These are phyloP conservation scores for Holtermanniella nyarrowii DNA, from an alignment of 768 basidiomycete species.

Conservation along the genomic window DNA sequence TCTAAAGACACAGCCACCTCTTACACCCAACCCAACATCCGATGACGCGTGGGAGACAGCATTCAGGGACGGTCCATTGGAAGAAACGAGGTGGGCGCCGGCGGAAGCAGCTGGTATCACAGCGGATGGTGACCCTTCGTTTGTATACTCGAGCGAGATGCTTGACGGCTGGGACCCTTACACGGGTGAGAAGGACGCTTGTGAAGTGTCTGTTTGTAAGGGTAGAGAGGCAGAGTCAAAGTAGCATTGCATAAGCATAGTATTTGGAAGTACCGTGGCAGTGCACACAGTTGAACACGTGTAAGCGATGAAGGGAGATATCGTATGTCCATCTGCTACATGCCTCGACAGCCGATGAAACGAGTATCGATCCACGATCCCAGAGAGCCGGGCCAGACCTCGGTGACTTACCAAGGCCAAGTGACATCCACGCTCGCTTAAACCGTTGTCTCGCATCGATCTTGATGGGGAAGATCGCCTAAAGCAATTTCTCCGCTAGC, in stretches of 20 bases:
- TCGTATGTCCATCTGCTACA: neutral
- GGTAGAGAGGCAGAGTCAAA: constrained; percentile 24
- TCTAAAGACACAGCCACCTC: constrained; percentile 15
- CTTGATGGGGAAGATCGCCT: no score
- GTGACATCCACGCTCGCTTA: no score
- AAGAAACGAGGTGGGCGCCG: constrained; percentile 32
- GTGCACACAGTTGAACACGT: no score
- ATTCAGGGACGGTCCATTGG: constrained; percentile 31
- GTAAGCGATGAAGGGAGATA: no score
- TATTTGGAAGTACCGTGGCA: no score
- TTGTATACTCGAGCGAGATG: constrained; percentile 33
- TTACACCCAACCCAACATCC: constrained; percentile 24
- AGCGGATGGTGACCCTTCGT: constrained; percentile 25
- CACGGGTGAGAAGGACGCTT: constrained; percentile 37
- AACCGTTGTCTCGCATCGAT: no score
- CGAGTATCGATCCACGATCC: no score
- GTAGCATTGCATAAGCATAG: no score
- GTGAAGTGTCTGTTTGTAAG: constrained; percentile 33
- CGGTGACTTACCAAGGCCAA: no score
- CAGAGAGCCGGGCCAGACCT: no score
- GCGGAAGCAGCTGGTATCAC: constrained; percentile 30
- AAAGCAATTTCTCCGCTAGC: no score
- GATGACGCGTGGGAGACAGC: constrained; percentile 28
- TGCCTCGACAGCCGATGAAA: no score
- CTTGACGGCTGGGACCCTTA: constrained; percentile 37